Base-by-base conservation (phyloP, 495 filamentous ascomycete species). In the Xylaria palmicola region DNA sequence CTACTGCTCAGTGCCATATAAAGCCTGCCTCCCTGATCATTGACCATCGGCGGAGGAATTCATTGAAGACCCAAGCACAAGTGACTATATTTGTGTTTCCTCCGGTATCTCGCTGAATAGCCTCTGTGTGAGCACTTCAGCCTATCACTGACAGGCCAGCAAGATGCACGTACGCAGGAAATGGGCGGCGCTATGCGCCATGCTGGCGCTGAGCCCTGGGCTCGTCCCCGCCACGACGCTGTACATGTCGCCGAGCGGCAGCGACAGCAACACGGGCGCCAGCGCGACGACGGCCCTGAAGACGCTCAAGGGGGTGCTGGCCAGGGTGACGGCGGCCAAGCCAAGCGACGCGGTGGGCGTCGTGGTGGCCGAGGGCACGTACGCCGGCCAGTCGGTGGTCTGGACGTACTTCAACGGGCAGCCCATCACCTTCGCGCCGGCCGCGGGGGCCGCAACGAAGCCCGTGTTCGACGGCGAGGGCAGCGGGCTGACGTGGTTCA, bases 371-470 rank as follows among this genome's bases (percentile, higher is more conserved):
- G 55, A 58, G 15, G 55, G 55, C 30, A 49, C 55, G 26, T 58
- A 22, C 19, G 4, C 19, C 30, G 27, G 8, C 13, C 55, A 58
- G 22, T 48, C 55, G 13, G 55, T 58, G 30, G 27, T 12, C 19
- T 58, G 55, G 55, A 58, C 26, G 10, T 58, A 58, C 44, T 58
- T 58, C 55, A 58, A 47, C 55, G 55, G 55, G 30, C 17, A 58
- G n/a, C 55, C 55, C 43, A 58, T 58, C 43, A 58, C 55, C 29
- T 58, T 58, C 55, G 12, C 55, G 26, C 55, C 55, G 19, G 41
- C 55, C 7, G 19, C 43, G 3, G 29, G 30, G 24, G 55, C 41
- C 10, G 4, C 27, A 2, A 58, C 55, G 3, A 58, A 58, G 44
- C 55, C 55, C 6, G 8, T 48, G 20, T 58, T 58, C 32, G 55